phyloP scores from a whole-genome alignment of 2,329 filamentous ascomycete genomes.

The Botrytis byssoidea region DNA sequence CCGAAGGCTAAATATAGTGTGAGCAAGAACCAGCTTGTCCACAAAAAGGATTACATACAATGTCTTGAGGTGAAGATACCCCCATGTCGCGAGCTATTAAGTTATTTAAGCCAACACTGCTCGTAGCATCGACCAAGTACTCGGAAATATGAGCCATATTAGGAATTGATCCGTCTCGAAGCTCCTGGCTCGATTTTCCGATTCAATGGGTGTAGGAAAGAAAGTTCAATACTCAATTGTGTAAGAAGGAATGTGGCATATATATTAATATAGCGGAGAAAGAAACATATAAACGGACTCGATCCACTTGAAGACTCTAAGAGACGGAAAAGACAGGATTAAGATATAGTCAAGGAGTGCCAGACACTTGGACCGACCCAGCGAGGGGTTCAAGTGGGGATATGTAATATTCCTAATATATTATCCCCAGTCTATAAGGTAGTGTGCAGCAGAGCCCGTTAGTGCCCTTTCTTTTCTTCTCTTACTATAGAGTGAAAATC shows the following conservation, averaged over 20 bases:
- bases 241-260: constrained; percentile 14
- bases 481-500: constrained; percentile 20
- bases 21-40: constrained; percentile 20
- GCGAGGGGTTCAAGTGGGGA: constrained; percentile 25
- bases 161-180: constrained; percentile 24
- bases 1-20: constrained; percentile 29
- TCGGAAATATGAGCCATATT: constrained; percentile 22
- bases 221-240: constrained; percentile 15
- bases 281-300: constrained; percentile 26
- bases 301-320: constrained; percentile 24
- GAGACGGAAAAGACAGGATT: constrained; percentile 22
- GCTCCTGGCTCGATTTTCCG: constrained; percentile 27
- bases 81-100: constrained; percentile 34
- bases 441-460: constrained; percentile 24
- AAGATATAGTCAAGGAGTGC: constrained; percentile 30
- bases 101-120: constrained; percentile 19
- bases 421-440: constrained; percentile 28
- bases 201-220: constrained; percentile 20
- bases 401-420: constrained; percentile 25
- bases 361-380: constrained; percentile 29
- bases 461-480: constrained; percentile 9
- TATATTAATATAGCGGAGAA: constrained; percentile 19
- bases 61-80: constrained; percentile 41
- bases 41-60: constrained; percentile 30
- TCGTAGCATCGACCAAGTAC: constrained; percentile 13